Percentiles rank a stretch among this genome's conserved stretches.
These are phyloP conservation scores for Glutinoglossum americanum DNA, from an alignment of 495 filamentous ascomycete species.

Conservation along the genomic window DNA sequence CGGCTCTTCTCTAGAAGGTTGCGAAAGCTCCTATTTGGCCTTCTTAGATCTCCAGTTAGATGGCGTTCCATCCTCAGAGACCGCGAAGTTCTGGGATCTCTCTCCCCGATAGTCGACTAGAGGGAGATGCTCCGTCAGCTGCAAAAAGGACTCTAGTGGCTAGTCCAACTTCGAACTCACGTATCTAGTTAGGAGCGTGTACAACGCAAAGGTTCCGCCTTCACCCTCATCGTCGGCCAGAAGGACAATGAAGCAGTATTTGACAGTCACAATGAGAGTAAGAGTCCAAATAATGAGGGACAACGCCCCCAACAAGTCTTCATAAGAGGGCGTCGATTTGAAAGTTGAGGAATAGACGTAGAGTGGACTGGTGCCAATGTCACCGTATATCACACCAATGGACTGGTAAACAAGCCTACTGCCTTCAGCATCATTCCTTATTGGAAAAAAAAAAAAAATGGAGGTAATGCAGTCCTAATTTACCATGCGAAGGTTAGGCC, in stretches of 20 bases:
- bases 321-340: conserved; percentile 27
- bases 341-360: conserved; percentile 59
- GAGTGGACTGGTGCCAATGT: conserved; percentile 55
- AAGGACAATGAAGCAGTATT: conserved; percentile 49
- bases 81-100: conserved; percentile 10
- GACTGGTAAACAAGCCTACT: conserved; percentile 41
- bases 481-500: not conserved
- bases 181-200: conserved; percentile 48
- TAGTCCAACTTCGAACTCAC: conserved; percentile 16
- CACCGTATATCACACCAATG: conserved; percentile 53
- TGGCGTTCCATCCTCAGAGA: conserved; percentile 36
- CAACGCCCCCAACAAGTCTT: conserved; percentile 43
- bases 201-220: conserved; percentile 54
- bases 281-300: conserved; percentile 58
- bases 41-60: conserved; percentile 28
- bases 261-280: conserved; percentile 50
- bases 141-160: not conserved
- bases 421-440: not conserved
- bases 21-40: conserved; percentile 29
- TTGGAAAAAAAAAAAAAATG: not conserved
- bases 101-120: conserved; percentile 9
- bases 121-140: not conserved
- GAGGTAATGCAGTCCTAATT: not conserved
- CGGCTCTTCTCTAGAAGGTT: conserved; percentile 33
- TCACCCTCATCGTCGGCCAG: conserved; percentile 57